Evolutionary conservation across 176 grass and related monocot species (phyloP), one percentile per base, ranked within the genome.

Genomic region (Avena insularis): DNA sequence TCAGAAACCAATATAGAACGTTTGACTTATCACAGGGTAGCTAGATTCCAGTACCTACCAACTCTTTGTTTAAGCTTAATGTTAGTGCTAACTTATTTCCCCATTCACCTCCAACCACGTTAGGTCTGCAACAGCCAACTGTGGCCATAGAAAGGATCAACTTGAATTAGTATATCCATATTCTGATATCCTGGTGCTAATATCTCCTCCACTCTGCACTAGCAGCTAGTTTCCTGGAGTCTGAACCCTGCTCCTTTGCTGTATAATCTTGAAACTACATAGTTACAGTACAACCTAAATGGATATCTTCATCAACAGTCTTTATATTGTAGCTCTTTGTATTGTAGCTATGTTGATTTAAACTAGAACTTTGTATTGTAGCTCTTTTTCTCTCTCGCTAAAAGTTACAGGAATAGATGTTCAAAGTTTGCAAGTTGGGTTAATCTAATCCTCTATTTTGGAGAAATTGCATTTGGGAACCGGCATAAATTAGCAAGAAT

Each of bases 21-120:
- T 56, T 84, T 89, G 82, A 89, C 87, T 85, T 85, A 57, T 73
- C 71, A 60, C 20, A 80, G 20, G 67, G 67, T 43, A 73, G 46
- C 35, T 89, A n/a, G 75, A 73, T 38, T 61, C 56, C 57, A 79
- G 56, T 16, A 62, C 36, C 36, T 62, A 46, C 56, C 56, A 62
- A 46, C 36, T 79, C 10, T 45, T 79, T 79, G 10, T 79, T 79
- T 79, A 62, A 79, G 57, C 57, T 46, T 79, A 79, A 16, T 43
- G 20, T 15, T 61, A 25, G 20, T 79, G 12, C 56, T 79, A 79
- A 61, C 77, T 61, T 35, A 23, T 45, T 45, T 61, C 6, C 20
- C 20, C 35, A n/a, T 8, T 75, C 45, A 51, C 71, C 46, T 75
- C 55, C 56, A 60, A 2, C 36, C n/a, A 57, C 31, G 12, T 61